These are phyloP conservation scores for Yarrowia hollandica DNA, from an alignment of 805 yeast species.

Conservation along the genomic window DNA sequence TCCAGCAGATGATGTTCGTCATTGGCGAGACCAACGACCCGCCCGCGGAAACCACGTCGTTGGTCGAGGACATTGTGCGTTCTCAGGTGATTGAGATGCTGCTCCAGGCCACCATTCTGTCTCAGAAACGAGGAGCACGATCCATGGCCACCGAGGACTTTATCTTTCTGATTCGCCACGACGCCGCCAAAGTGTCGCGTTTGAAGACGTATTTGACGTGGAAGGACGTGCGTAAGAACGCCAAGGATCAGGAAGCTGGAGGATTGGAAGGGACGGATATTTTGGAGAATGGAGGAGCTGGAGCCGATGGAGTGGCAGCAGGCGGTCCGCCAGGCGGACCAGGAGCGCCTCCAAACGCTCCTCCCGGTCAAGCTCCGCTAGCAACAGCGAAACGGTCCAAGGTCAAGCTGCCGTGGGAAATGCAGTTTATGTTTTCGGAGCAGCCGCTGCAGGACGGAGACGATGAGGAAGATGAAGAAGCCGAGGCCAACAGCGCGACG, in stretches of 20 bases:
- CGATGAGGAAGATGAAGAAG: constrained; percentile 82
- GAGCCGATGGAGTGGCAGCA: constrained; percentile 31
- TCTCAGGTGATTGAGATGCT: constrained; percentile 91
- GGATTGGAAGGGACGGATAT: constrained; percentile 57
- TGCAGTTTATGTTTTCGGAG: constrained; percentile 89
- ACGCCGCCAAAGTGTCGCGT: constrained; percentile 89
- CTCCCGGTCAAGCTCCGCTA: constrained; percentile 30
- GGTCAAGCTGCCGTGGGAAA: constrained; percentile 90
- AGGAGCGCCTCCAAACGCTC: neutral
- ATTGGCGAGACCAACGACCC: constrained; percentile 94
- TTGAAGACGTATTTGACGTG: constrained; percentile 88
- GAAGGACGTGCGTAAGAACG: constrained; percentile 92
- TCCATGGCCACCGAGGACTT: constrained; percentile 90
- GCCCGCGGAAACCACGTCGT: constrained; percentile 84
- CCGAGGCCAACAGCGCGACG: constrained; percentile 86
- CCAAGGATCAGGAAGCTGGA: constrained; percentile 65
- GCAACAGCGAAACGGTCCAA: constrained; percentile 62
- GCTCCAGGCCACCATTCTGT: constrained; percentile 73
- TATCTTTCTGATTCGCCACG: constrained; percentile 87
- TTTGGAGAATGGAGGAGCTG: constrained; percentile 49
- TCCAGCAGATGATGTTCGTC: constrained; percentile 99
- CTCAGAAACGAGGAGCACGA: constrained; percentile 75
- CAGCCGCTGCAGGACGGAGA: constrained; percentile 71
- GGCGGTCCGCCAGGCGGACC: neutral
- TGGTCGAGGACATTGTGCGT: constrained; percentile 91